These are phyloP conservation scores for Fusarium stilboides DNA, from an alignment of 2,329 filamentous ascomycete genomes.

Conservation along the genomic window DNA sequence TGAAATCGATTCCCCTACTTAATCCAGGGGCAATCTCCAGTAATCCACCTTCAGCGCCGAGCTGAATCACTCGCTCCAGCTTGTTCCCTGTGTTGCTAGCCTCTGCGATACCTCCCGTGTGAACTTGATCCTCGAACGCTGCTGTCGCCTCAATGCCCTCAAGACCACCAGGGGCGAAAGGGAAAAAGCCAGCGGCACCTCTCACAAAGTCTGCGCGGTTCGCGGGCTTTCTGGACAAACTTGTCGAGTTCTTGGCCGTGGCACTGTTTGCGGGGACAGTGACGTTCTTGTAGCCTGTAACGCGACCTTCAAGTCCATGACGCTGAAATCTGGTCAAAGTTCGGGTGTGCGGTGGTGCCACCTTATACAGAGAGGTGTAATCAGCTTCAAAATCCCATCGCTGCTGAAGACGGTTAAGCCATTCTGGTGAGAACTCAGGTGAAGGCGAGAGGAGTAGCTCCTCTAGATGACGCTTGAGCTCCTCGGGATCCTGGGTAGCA, in stretches of 20 bases:
- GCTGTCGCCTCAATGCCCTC: slow-evolving; percentile 90
- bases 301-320: slow-evolving; percentile 91
- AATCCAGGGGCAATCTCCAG: slow-evolving; percentile 88
- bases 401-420: slow-evolving; percentile 92
- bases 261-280: slow-evolving; percentile 91
- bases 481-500: slow-evolving; percentile 65
- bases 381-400: slow-evolving; percentile 87
- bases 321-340: slow-evolving; percentile 95
- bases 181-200: slow-evolving; percentile 93
- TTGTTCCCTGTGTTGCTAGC: slow-evolving; percentile 65
- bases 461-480: slow-evolving; percentile 80
- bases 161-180: slow-evolving; percentile 91
- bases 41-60: slow-evolving; percentile 82
- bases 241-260: slow-evolving; percentile 96
- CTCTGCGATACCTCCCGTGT: slow-evolving; percentile 63
- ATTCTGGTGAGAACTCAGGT: slow-evolving; percentile 82
- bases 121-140: slow-evolving; percentile 83
- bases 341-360: slow-evolving; percentile 91
- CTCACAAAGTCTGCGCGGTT: slow-evolving; percentile 91
- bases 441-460: slow-evolving; percentile 84
- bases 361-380: slow-evolving; percentile 85
- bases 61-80: slow-evolving; percentile 89
- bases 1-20: slow-evolving; percentile 81
- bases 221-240: slow-evolving; percentile 87
- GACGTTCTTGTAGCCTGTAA: slow-evolving; percentile 94